Evolutionary conservation across 2,329 filamentous ascomycete species (phyloP), one percentile per base, ranked within the genome.

Genomic region (Tothia fuscella): DNA sequence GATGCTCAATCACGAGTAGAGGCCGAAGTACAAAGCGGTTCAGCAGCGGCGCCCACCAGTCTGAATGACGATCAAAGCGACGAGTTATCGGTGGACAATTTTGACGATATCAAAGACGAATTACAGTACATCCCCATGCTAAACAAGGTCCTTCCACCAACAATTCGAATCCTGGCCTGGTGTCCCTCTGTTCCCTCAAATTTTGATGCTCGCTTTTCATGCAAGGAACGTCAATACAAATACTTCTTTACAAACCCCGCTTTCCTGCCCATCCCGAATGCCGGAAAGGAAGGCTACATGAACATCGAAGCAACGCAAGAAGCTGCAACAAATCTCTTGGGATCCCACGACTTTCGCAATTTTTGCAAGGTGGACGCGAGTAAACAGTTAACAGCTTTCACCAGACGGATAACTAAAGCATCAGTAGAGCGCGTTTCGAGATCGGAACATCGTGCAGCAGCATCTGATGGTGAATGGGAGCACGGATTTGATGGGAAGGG

Each of bases 201-300:
- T 47, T 98, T 98, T 60, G 87, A 84, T 25, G 91, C 91, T 4
- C 79, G 91, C 30, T 95, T 95, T 70, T 87, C 83, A 41, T 98
- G 91, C 62, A 77, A 81, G 47, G 87, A 95, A 62, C 74, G 91
- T 17, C 80, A 83, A 50, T 98, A 98, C 65, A 79, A 85, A 44
- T 98, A 98, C 63, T 96, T 94, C 68, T 98, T 98, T 66, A 96
- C 91, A 0, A 86, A 95, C 57, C 91, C 91, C 0, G 84, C 82
- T 1, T 94, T 86, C 55, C 66, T 76, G 2, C 86, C 86, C 0
- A 68, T 74, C 4, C 76, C 80, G 1, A 51, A 58, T 50, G 33
- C 38, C 25, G 44, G 37, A 52, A 54, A 21, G 30, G 72, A 80
- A 49, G 88, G 87, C 25, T 91, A 82, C 77, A 73, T 98, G 5